Evolutionary conservation across 2,329 filamentous ascomycete genomes (phyloP).

Genomic region (Myriosclerotinia curreyana): DNA sequence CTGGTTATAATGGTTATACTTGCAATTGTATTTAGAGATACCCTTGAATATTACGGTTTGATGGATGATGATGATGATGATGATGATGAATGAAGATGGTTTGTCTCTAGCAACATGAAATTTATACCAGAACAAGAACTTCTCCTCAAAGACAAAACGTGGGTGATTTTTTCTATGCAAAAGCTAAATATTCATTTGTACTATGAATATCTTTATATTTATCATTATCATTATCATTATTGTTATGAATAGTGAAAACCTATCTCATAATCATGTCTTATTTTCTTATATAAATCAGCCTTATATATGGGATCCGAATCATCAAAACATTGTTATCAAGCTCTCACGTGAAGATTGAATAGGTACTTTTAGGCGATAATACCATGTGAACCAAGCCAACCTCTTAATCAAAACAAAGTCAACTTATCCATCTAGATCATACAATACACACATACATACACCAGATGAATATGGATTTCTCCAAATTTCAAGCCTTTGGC

Average conservation of each 20-base stretch:
- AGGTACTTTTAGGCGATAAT: conserved; percentile 17
- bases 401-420: conserved; percentile 18
- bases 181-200: not conserved
- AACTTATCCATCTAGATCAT: not conserved
- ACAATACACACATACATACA: not conserved
- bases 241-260: too few relatives aligned
- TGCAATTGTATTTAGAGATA: conserved; percentile 14
- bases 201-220: not conserved
- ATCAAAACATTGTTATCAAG: conserved; percentile 11
- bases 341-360: conserved; percentile 13
- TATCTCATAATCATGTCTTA: not conserved
- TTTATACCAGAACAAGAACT: not conserved
- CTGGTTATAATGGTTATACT: not conserved
- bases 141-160: too few relatives aligned
- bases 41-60: too few relatives aligned
- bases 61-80: too few relatives aligned
- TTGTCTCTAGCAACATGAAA: not conserved
- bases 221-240: too few relatives aligned
- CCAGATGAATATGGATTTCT: conserved; percentile 51
- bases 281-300: not conserved
- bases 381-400: conserved; percentile 3
- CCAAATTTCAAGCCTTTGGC: conserved; percentile 64
- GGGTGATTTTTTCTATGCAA: not conserved
- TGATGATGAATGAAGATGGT: not conserved
- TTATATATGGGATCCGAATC: not conserved